These are phyloP conservation scores for Wickerhamomyces ciferrii DNA, from an alignment of 805 yeast genomes.

Conservation along the genomic window DNA sequence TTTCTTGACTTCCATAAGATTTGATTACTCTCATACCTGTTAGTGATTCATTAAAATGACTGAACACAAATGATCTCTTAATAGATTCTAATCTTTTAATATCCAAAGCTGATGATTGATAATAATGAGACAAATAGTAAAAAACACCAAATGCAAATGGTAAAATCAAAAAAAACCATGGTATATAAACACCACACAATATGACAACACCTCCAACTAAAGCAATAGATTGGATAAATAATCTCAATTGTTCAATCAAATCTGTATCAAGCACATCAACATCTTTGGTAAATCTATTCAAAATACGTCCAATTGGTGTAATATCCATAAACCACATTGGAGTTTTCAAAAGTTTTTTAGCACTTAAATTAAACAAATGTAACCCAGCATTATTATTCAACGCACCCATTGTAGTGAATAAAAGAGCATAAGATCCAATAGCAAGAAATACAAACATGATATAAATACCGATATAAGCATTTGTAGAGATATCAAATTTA, in stretches of 20 bases:
- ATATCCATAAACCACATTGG: slow-evolving; percentile 84
- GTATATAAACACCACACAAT: slow-evolving; percentile 64
- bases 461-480: slow-evolving; percentile 60
- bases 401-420: slow-evolving; percentile 48
- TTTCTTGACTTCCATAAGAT: slow-evolving; percentile 41
- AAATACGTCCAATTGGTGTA: slow-evolving; percentile 79
- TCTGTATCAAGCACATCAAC: slow-evolving; percentile 81
- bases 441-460: slow-evolving; percentile 51
- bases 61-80: slow-evolving; percentile 65
- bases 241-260: slow-evolving; percentile 61
- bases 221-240: slow-evolving; percentile 46
- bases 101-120: slow-evolving; percentile 71
- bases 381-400: slow-evolving; percentile 51
- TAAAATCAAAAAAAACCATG: slow-evolving; percentile 68
- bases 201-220: slow-evolving; percentile 59
- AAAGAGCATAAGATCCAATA: slow-evolving; percentile 40
- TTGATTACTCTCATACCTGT: slow-evolving; percentile 66
- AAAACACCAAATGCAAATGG: slow-evolving; percentile 44
- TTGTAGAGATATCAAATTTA: slow-evolving; percentile 38
- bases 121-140: slow-evolving; percentile 42
- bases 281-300: slow-evolving; percentile 83
- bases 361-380: slow-evolving; percentile 51
- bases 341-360: slow-evolving; percentile 52
- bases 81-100: slow-evolving; percentile 72
- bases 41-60: slow-evolving; percentile 66